These are phyloP conservation scores for Daldinia caldariorum DNA, from an alignment of 495 filamentous ascomycete genomes.

Conservation along the genomic window DNA sequence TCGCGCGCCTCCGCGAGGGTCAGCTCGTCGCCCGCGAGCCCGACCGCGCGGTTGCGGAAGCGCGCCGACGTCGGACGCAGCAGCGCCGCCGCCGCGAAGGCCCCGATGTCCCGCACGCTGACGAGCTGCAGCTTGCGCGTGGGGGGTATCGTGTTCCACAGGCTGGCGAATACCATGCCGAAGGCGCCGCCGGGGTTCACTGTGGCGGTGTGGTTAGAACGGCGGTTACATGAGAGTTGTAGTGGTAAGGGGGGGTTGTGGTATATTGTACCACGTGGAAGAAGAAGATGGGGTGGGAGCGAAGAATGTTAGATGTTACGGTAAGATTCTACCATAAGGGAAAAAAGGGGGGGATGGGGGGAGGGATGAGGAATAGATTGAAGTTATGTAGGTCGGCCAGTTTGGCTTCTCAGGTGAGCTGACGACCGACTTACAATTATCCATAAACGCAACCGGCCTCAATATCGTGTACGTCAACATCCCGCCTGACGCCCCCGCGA, in stretches of 20 bases:
- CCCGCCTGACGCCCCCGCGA: conserved; percentile 46
- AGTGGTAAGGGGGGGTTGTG: too few relatives aligned
- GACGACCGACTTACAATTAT: conserved; percentile 65
- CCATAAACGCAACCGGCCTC: conserved; percentile 72
- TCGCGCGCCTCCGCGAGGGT: conserved; percentile 60
- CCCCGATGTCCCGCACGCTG: conserved; percentile 69
- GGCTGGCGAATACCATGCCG: conserved; percentile 67
- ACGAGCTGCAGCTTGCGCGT: conserved; percentile 67
- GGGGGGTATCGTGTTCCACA: conserved; percentile 55
- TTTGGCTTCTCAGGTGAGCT: too few relatives aligned
- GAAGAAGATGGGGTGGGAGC: too few relatives aligned
- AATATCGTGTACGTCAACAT: conserved; percentile 64
- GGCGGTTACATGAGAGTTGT: conserved; percentile 39
- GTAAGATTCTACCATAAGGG: too few relatives aligned
- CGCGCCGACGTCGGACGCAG: conserved; percentile 31
- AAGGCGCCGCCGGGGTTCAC: conserved; percentile 58
- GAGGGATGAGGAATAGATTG: too few relatives aligned
- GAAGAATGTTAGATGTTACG: too few relatives aligned
- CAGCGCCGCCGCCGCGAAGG: conserved; percentile 69
- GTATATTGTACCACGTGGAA: too few relatives aligned
- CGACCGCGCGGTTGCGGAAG: conserved; percentile 58
- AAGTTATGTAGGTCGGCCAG: too few relatives aligned
- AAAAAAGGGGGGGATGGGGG: background rate
- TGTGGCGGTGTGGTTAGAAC: conserved; percentile 39
- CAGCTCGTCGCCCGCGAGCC: conserved; percentile 69